Conservation (phyloP, 2,329 filamentous ascomycete species). For the Tothia fuscella region DNA sequence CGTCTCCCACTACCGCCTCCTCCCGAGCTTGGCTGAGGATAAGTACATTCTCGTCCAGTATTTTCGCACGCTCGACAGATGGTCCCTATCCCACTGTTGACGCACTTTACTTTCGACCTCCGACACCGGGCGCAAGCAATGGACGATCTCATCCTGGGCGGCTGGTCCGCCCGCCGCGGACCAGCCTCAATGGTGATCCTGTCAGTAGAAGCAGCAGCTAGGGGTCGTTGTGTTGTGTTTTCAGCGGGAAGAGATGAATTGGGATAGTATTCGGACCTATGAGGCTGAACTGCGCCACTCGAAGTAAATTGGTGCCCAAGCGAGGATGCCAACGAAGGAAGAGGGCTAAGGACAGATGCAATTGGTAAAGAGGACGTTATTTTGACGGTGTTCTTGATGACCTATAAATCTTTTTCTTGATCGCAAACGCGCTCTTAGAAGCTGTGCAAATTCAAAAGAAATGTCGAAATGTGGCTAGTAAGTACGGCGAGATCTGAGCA, state of each 20-base stretch:
- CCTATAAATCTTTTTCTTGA: too few species aligned
- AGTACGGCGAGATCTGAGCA: too few species aligned
- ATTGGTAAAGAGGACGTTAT: constrained; percentile 18
- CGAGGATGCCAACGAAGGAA: constrained; percentile 9
- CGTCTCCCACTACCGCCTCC: constrained; percentile 22
- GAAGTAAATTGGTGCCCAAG: constrained; percentile 15
- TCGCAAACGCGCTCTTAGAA: too few species aligned
- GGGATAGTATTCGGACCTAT: constrained; percentile 10
- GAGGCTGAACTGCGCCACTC: constrained; percentile 15
- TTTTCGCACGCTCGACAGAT: constrained; percentile 65
- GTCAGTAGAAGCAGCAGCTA: constrained; percentile 16
- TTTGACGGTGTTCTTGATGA: constrained; percentile 22
- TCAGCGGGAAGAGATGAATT: constrained; percentile 6
- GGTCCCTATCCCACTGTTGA: constrained; percentile 61
- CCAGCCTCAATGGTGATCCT: constrained; percentile 8
- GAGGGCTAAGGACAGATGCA: constrained; percentile 18
- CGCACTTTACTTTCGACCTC: constrained; percentile 76
- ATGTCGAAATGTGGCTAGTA: too few species aligned
- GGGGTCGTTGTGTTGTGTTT: constrained; percentile 16
- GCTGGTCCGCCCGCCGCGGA: constrained; percentile 16
- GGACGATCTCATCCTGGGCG: constrained; percentile 54
- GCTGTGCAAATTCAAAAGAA: too few species aligned
- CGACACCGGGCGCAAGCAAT: constrained; percentile 69
- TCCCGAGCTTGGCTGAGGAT: constrained; percentile 43
- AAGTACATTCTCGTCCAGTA: constrained; percentile 59